Base-by-base conservation (phyloP, 441 rosid genomes). In the Pelargonium fulgidum region DNA sequence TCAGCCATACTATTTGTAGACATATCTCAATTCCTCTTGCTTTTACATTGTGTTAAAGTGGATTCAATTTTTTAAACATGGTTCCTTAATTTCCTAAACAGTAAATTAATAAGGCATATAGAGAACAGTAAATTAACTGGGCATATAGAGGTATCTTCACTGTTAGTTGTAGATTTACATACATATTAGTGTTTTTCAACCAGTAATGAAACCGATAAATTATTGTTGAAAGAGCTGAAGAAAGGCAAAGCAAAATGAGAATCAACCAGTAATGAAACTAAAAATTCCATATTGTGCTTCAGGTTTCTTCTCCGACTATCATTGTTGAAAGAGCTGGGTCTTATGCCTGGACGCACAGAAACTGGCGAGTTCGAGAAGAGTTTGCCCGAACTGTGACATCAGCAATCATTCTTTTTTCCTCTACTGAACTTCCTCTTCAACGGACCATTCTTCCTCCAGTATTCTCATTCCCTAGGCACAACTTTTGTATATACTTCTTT, bases 301-400 rank as follows among this genome's bases (percentile, higher is more conserved):
- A 94, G 99, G 96, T 95, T 80, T 95, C 98, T 66, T 95, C 99
- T 17, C 97, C 99, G 0, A 95, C 99, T 5, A 95, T 95, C 68
- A 87, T 95, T 47, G 98, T 92, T 7, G 99, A 95, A 81, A 86
- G 99, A 83, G 98, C 99, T 1, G 99, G 99, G 66, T 89, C 96
- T 20, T 91, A 80, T 85, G 98, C 93, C 67, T 95, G 99, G 99
- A 76, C 84, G 56, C 96, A 95, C 77, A 89, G 72, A 85, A 92
- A 91, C 79, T 90, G 96, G 96, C 87, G 98, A 76, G 92, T 92
- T 36, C 80, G 99, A 47, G 97, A 95, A 75, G 98, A 95, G 85
- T 95, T 92, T 84, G 89, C 94, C 7, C 89, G 98, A 64, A 95
- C 99, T 54, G 96, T 95, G 26, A 92, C 98, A 39, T 92, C 99